phyloP scores from a whole-genome alignment of 2,329 filamentous ascomycete genomes.

The Coniochaeta ligniaria region DNA sequence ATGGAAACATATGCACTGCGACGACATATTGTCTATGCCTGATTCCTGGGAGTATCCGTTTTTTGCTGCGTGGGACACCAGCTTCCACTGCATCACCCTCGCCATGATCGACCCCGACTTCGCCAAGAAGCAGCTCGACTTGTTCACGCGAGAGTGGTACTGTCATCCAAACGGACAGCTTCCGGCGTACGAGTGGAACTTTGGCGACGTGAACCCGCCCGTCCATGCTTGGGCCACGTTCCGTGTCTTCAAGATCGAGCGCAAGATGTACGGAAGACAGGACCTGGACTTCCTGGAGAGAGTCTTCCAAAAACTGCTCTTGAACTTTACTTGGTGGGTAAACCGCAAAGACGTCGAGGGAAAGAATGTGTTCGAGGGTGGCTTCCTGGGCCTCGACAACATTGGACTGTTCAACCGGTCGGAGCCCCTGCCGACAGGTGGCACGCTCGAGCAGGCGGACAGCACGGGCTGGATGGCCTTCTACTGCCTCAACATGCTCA shows the following conservation, averaged over 20 bases:
- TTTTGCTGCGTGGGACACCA: constrained; percentile 95
- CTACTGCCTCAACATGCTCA: constrained; percentile 93
- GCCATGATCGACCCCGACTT: constrained; percentile 98
- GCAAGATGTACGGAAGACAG: constrained; percentile 91
- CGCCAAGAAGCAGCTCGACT: constrained; percentile 93
- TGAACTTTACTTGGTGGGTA: constrained; percentile 99
- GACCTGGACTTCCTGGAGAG: constrained; percentile 93
- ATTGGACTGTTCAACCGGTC: constrained; percentile 97
- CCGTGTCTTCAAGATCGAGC: constrained; percentile 94
- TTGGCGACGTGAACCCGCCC: constrained; percentile 92
- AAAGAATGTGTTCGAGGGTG: constrained; percentile 96
- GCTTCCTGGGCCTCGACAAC: constrained; percentile 92
- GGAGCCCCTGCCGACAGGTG: constrained; percentile 87
- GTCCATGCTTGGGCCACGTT: constrained; percentile 97
- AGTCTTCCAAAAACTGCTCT: constrained; percentile 88
- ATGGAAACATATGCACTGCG: constrained; percentile 92
- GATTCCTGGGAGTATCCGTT: constrained; percentile 99
- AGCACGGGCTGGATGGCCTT: constrained; percentile 99
- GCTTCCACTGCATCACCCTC: constrained; percentile 91
- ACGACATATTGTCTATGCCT: constrained; percentile 95
- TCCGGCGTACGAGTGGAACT: constrained; percentile 94
- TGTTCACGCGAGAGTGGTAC: constrained; percentile 97
- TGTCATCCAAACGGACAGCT: constrained; percentile 96
- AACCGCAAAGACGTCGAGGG: constrained; percentile 91
- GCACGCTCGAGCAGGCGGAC: constrained; percentile 91